phyloP scores from a whole-genome alignment of 2,329 filamentous ascomycete genomes.

The Calcarisporium arbuscula region DNA sequence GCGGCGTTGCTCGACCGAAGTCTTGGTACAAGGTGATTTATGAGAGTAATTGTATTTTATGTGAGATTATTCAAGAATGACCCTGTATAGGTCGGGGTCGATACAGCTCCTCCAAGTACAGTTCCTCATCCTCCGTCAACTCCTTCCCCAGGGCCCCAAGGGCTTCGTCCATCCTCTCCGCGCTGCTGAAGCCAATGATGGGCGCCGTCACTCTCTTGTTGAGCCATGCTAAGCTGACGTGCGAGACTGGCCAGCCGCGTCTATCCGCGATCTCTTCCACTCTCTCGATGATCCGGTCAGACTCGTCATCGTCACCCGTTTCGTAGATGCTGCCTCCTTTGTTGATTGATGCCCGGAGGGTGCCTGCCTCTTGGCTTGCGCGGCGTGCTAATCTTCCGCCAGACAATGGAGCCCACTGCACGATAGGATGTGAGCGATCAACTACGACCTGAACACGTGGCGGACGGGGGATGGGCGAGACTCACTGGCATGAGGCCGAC shows the following conservation, averaged over 20 bases:
- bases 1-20: too few species aligned
- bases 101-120: constrained; percentile 52
- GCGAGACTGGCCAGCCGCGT: constrained; percentile 52
- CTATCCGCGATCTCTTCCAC: constrained; percentile 49
- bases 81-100: constrained; percentile 43
- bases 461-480: too few species aligned
- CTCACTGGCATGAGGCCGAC: constrained; percentile 14
- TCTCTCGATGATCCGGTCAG: constrained; percentile 5
- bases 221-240: constrained; percentile 60
- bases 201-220: constrained; percentile 46
- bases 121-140: constrained; percentile 51
- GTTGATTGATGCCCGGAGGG: neutral
- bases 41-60: too few species aligned
- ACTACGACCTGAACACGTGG: too few species aligned
- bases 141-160: constrained; percentile 26
- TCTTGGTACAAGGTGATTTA: too few species aligned
- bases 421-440: too few species aligned
- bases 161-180: constrained; percentile 55
- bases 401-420: neutral
- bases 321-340: neutral
- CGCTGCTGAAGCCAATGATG: constrained; percentile 54
- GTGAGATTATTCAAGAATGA: constrained; percentile 24
- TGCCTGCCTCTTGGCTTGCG: neutral
- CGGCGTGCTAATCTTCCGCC: neutral
- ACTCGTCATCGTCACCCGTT: neutral